phyloP scores from a whole-genome alignment of 345 rosid species.

The Luvunga scandens region DNA sequence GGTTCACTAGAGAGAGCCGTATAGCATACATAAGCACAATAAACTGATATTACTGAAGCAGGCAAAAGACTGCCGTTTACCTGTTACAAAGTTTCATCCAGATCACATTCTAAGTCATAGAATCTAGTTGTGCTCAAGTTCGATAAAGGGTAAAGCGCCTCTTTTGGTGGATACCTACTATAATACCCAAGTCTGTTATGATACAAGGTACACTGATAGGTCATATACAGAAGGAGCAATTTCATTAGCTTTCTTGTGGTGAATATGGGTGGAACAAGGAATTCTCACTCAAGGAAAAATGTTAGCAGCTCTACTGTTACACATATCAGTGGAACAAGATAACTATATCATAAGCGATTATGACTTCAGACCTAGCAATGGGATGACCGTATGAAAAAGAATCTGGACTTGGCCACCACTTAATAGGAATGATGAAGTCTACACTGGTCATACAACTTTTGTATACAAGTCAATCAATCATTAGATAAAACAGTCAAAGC shows the following conservation, averaged over 20 bases:
- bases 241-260: not conserved
- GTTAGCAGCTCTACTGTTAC: not conserved
- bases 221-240: not conserved
- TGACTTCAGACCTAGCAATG: not conserved
- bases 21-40: slow-evolving; percentile 93
- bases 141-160: not conserved
- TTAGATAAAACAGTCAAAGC: not conserved
- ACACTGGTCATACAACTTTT: not conserved
- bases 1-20: slow-evolving; percentile 98
- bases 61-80: slow-evolving; percentile 98
- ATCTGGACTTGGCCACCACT: not conserved
- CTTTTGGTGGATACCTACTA: not conserved
- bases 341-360: not conserved
- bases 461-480: slow-evolving; percentile 1
- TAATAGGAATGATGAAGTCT: not conserved
- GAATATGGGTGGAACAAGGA: not conserved
- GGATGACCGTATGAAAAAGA: not conserved
- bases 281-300: not conserved
- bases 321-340: not conserved
- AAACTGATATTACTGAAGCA: slow-evolving; percentile 83
- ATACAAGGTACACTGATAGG: not conserved
- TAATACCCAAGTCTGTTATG: not conserved
- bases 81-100: slow-evolving; percentile 36
- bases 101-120: not conserved
- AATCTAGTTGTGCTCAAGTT: not conserved